phyloP scores from a whole-genome alignment of 2,329 filamentous ascomycete genomes.

The Stachybotrys elegans region DNA sequence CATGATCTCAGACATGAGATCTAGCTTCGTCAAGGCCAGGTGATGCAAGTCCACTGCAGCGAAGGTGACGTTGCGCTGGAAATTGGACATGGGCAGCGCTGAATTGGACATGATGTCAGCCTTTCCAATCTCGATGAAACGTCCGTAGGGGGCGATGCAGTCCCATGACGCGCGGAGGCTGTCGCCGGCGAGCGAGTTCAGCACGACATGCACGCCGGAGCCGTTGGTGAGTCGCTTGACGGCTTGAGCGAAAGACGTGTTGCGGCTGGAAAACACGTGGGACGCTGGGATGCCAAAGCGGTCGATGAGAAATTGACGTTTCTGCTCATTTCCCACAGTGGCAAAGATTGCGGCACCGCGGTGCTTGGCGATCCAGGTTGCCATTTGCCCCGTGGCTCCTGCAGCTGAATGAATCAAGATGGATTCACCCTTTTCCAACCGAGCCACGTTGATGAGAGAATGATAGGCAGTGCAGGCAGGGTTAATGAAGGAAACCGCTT shows the following conservation, averaged over 20 bases:
- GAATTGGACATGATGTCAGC: conserved; percentile 17
- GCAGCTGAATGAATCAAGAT: conserved; percentile 28
- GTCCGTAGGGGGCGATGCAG: conserved; percentile 27
- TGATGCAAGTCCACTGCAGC: neutral
- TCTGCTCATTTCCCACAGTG: conserved; percentile 16
- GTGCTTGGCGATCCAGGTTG: conserved; percentile 19
- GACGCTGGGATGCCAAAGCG: conserved; percentile 19
- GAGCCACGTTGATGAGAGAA: conserved; percentile 8
- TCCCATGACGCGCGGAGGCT: conserved; percentile 23
- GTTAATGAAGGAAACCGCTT: conserved; percentile 26
- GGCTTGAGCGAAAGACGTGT: conserved; percentile 17
- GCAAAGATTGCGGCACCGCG: conserved; percentile 17
- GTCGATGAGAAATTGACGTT: conserved; percentile 21
- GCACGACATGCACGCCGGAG: conserved; percentile 26
- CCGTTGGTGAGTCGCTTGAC: conserved; percentile 19
- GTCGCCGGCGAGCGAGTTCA: conserved; percentile 27
- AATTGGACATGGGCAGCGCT: conserved; percentile 8
- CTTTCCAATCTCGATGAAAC: conserved; percentile 30
- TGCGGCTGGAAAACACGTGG: conserved; percentile 24
- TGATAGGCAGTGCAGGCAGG: conserved; percentile 24
- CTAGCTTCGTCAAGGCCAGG: no score
- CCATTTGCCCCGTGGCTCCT: conserved; percentile 24
- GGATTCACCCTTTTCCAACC: conserved; percentile 24
- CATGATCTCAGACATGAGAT: no score
- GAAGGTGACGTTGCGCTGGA: conserved; percentile 12